Evolutionary conservation across 2,329 filamentous ascomycete genomes (phyloP), one percentile per base, ranked within the genome.

Genomic region (Diatrype stigma): DNA sequence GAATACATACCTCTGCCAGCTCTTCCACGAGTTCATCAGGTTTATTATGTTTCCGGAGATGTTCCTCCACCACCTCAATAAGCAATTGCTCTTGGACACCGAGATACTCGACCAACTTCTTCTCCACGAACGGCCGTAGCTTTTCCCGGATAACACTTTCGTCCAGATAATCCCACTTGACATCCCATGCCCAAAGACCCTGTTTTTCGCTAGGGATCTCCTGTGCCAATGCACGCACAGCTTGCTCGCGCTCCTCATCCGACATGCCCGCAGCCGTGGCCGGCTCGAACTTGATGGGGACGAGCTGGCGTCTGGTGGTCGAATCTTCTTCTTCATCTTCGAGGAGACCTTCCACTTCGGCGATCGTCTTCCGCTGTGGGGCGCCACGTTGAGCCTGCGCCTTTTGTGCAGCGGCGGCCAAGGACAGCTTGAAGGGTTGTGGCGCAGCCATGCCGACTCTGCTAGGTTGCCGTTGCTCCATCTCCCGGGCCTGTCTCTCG

Each of bases 21-120:
- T 96, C 87, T 59, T 90, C 89, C 19, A 93, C 89, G 61, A 99
- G 70, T 50, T 88, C 88, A 54, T 85, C 80, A n/a, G 94, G 89
- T 56, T 79, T 80, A 23, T 85, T 85, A 60, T 86, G 85, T 61
- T 85, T 85, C 57, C 86, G 82, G 56, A 99, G 74, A 70, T 96
- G 90, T 63, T 91, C 87, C 65, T 96, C 87, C 37, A 97, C 90
- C 42, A 94, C 86, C 65, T 96, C 92, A 30, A 99, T 91, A 45
- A 99, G 76, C 73, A 96, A 86, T 72, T 97, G 90, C 69, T 99
- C 94, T 71, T 97, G 91, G 51, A 99, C 89, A 53, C 95, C 95
- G 46, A 99, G 80, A 62, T 94, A 95, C 70, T 99, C 94, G 54
- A 99, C 87, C 60, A 97, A 90, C 79, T 97, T 99, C 81, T 96